Percentiles rank a stretch among this genome's conserved stretches.
phyloP scores from a whole-genome alignment of 352 stramenopile genomes.

The Elongisporangium undulatum region DNA sequence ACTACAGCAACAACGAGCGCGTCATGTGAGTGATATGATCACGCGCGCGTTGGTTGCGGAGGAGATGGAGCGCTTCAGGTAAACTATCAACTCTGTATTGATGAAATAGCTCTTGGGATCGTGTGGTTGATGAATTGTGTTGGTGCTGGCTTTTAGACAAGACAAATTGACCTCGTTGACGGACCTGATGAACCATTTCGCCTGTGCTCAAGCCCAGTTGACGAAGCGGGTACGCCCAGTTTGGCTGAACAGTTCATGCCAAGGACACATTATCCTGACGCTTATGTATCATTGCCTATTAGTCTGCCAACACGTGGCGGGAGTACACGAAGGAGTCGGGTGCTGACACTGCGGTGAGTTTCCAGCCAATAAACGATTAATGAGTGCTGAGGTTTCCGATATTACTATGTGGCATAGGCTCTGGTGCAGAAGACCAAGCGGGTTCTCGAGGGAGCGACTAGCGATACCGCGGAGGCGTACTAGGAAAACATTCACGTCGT shows the following conservation, averaged over 20 bases:
- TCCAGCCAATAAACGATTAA: neutral
- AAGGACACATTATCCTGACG: neutral
- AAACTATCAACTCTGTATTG: neutral
- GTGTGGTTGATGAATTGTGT: neutral
- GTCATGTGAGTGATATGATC: conserved; percentile 38
- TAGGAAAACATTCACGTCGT: neutral
- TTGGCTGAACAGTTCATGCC: neutral
- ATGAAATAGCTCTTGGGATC: neutral
- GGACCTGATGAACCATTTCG: conserved; percentile 53
- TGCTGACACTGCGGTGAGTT: conserved; percentile 22
- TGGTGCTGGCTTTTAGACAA: conserved; percentile 6
- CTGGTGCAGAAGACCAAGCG: conserved; percentile 39
- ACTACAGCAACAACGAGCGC: conserved; percentile 30
- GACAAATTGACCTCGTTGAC: conserved; percentile 35
- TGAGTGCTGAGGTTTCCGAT: neutral
- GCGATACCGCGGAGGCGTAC: conserved; percentile 3
- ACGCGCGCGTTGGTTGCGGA: conserved; percentile 54
- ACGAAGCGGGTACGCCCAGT: conserved; percentile 32
- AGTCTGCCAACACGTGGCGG: conserved; percentile 44
- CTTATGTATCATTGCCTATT: neutral
- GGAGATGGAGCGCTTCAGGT: conserved; percentile 59
- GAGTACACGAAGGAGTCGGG: conserved; percentile 40
- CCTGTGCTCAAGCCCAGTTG: conserved; percentile 52
- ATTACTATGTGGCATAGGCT: conserved; percentile 10
- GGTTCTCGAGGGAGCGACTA: conserved; percentile 19